Percentiles rank a stretch among this genome's conserved stretches.
Evolutionary conservation across 371 early-diverging fungal species (phyloP).

Genomic region (Mucor circinelloides): DNA sequence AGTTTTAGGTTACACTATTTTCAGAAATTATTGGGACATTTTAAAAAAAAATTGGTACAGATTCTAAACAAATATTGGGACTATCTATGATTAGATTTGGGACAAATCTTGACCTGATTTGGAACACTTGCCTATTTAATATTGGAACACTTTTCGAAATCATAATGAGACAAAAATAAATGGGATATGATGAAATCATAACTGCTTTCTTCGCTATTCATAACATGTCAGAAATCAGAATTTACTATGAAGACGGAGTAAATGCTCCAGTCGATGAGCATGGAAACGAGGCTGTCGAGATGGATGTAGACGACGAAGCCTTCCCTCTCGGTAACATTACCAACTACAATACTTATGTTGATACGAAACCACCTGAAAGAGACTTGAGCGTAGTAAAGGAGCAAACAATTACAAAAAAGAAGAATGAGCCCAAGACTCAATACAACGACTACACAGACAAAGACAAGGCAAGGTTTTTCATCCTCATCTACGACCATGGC

Average conservation of each 20-base stretch:
- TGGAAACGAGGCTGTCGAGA: no score
- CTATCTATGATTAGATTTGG: neutral
- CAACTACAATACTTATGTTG: conserved; percentile 6
- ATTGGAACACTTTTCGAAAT: neutral
- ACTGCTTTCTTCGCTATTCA: neutral
- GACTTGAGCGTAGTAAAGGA: conserved; percentile 7
- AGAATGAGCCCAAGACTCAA: conserved; percentile 8
- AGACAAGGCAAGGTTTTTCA: no score
- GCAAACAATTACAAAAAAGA: neutral
- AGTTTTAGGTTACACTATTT: no score
- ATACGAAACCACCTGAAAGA: conserved; percentile 11
- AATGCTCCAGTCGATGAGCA: no score
- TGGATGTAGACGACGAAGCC: no score
- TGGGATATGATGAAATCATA: neutral
- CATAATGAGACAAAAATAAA: conserved; percentile 1
- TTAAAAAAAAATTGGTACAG: no score
- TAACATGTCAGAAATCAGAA: conserved; percentile 2
- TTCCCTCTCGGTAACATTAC: conserved; percentile 7
- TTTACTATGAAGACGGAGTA: conserved; percentile 2
- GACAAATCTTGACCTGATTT: neutral
- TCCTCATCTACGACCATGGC: no score
- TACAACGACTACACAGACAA: conserved; percentile 5
- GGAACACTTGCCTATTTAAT: neutral
- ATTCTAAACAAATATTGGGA: neutral
- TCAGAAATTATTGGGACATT: no score